Evolutionary conservation across 306 rosid genomes (phyloP), one percentile per base, ranked within the genome.

Genomic region (Vigna nakashimae): DNA sequence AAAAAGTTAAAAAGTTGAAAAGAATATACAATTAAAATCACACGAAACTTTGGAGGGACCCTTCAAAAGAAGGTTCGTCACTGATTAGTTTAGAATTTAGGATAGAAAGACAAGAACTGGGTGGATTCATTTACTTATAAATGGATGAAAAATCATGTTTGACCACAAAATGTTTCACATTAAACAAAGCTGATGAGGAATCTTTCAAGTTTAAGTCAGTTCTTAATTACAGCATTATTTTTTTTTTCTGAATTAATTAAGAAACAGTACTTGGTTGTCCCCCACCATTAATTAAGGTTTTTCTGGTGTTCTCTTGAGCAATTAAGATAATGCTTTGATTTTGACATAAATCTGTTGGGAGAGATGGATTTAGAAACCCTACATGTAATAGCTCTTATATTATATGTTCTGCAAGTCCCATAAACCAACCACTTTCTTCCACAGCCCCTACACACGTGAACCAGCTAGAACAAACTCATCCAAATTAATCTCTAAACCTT

Each of bases 391-490:
- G 46, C 1, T 45, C 16, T 0, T 22, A 52, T 67, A 58, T 32
- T 28, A 51, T 70, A 28, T 3, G 14, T 12, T 67, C 38, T 67
- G 32, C 79, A 46, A 77, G 62, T 80, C 58, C 75, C 85, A 85
- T 69, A 73, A 82, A 81, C 78, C 34, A 18, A 55, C 62, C 84
- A 67, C 67, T 66, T 83, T 16, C 38, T 63, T 75, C 59, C 78
- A 83, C 81, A 55, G 38, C 78, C 9, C n/a, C 63, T 65, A 85
- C 86, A 85, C 86, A 86, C 89, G 84, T 83, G 84, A 87, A 87
- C 75, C 70, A 79, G 57, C 78, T 74, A 79, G 70, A 79, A 79
- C 51, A 56, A 74, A 50, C 49, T 65, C 5, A 26, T 72, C 28
- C 67, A 4, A 42, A 66, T 66, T 9, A 66, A 66, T 66, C 11